Percentiles rank a stretch among this genome's conserved stretches.
phyloP scores from a whole-genome alignment of 176 grass and related monocot genomes.

The Ensete ventricosum region DNA sequence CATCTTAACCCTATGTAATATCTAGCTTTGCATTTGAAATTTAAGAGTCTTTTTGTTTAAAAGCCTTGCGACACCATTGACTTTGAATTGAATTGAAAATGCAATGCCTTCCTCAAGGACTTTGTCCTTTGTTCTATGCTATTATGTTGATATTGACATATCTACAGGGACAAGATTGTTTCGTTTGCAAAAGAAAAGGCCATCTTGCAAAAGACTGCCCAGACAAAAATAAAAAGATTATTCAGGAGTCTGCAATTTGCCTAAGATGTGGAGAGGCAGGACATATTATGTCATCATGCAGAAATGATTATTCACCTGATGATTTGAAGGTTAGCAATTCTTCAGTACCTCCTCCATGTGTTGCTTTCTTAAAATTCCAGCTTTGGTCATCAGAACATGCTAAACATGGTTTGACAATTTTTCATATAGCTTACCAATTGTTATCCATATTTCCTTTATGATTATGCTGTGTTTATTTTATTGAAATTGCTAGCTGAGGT shows the following conservation, averaged over 20 bases:
- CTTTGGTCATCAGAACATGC: too few relatives aligned
- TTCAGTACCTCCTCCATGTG: not conserved
- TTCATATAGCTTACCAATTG: not conserved
- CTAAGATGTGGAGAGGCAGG: slow-evolving; percentile 66
- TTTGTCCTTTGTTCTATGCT: not conserved
- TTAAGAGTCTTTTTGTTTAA: too few relatives aligned
- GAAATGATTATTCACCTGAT: slow-evolving; percentile 52
- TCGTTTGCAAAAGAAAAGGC: slow-evolving; percentile 80
- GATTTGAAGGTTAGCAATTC: slow-evolving; percentile 57
- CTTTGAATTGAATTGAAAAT: too few relatives aligned
- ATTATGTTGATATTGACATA: slow-evolving; percentile 2
- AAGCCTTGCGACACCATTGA: too few relatives aligned
- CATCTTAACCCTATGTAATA: too few relatives aligned
- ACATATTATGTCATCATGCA: slow-evolving; percentile 79
- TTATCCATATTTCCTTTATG: not conserved
- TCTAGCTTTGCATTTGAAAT: too few relatives aligned
- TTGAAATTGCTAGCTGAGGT: not conserved
- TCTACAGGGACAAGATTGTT: slow-evolving; percentile 76
- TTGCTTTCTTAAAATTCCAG: not conserved
- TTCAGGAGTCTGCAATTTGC: slow-evolving; percentile 48
- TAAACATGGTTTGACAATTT: not conserved
- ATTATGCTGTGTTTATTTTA: not conserved
- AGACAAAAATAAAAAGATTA: slow-evolving; percentile 66
- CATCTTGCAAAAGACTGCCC: slow-evolving; percentile 81
- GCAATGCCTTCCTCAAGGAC: too few relatives aligned